Percentiles rank a stretch among this genome's conserved stretches.
Conservation (phyloP, 139 green algal species). For the Chlorella sorokiniana region DNA sequence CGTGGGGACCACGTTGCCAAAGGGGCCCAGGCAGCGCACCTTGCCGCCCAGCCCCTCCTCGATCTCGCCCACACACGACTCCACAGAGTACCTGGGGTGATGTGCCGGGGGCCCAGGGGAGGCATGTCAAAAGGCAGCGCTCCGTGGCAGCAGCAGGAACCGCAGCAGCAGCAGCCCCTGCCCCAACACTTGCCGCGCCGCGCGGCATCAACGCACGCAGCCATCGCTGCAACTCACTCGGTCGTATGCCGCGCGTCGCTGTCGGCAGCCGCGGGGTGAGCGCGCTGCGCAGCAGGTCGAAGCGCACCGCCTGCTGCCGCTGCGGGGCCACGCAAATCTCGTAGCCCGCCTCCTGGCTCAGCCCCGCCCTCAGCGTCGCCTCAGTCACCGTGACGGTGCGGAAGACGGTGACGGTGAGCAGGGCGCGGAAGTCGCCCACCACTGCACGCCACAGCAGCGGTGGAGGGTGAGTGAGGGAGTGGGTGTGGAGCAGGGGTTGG, state of each 20-base stretch:
- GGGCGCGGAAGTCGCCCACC: constrained; percentile 36
- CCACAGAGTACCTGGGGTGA: constrained; percentile 14
- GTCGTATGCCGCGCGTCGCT: background rate
- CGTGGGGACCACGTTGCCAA: constrained; percentile 12
- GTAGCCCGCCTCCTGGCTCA: constrained; percentile 21
- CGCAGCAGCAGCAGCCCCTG: background rate
- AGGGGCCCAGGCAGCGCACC: constrained; percentile 8
- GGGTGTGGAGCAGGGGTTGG: background rate
- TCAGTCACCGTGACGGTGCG: constrained; percentile 24
- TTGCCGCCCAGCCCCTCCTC: constrained; percentile 28
- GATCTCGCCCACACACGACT: constrained; percentile 17
- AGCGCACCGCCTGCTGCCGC: constrained; percentile 13
- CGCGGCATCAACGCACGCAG: too few species aligned
- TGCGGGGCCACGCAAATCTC: constrained; percentile 32
- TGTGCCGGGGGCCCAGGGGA: constrained; percentile 9
- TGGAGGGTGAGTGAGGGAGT: background rate
- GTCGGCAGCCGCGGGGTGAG: background rate
- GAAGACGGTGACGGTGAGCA: constrained; percentile 31
- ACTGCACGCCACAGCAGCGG: background rate
- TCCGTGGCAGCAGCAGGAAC: background rate
- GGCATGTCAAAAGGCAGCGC: too few species aligned
- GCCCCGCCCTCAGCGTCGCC: background rate
- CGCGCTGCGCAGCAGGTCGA: constrained; percentile 23
- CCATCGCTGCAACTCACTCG: too few species aligned
- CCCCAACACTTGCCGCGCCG: too few species aligned